Evolutionary conservation across 345 rosid genomes (phyloP), one percentile per base, ranked within the genome.

Genomic region (Erucastrum elatum): DNA sequence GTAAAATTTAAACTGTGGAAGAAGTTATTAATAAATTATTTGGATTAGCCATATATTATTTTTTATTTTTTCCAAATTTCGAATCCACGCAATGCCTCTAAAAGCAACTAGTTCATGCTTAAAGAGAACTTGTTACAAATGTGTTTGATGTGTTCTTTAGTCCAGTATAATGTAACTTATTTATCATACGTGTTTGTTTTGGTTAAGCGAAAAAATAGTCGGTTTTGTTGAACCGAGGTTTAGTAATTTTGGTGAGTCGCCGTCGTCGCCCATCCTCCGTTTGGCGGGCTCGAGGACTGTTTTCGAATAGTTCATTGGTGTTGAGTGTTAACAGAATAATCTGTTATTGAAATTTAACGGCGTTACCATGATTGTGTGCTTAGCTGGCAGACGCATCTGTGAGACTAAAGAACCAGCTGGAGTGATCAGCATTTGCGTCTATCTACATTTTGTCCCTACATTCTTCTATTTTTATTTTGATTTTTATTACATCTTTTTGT

Each of bases 231-330:
- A 72, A 72, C 81, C 81, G 62, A 58, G 10, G 71, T 55, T 15
- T 56, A 37, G 37, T 25, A 35, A 61, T 61, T 51, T 46, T 41
- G 55, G 53, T 49, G 77, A 66, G 74, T 73, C 74, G 51, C 33
- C 16, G 30, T 67, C 77, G 55, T 78, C 61, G 41, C 16, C 75
- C 65, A 56, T 64, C 25, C 17, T 74, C 31, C 16, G 21, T 68
- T 75, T 80, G 72, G 83, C 83, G 79, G 83, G 79, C 44, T 70
- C 67, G 39, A 58, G 9, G 17, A 63, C 8, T 33, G 5, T 33
- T 66, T 66, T 73, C 78, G 66, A 74, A 75, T 75, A 55, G 39
- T 55, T 46, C 76, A 75, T 80, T 51, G 11, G 39, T 29, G 49
- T 77, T 71, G 65, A 70, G 39, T 29, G 49, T 77, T 71, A 71